These are phyloP conservation scores for Naganishia kalamii DNA, from an alignment of 768 basidiomycete species.

Conservation along the genomic window DNA sequence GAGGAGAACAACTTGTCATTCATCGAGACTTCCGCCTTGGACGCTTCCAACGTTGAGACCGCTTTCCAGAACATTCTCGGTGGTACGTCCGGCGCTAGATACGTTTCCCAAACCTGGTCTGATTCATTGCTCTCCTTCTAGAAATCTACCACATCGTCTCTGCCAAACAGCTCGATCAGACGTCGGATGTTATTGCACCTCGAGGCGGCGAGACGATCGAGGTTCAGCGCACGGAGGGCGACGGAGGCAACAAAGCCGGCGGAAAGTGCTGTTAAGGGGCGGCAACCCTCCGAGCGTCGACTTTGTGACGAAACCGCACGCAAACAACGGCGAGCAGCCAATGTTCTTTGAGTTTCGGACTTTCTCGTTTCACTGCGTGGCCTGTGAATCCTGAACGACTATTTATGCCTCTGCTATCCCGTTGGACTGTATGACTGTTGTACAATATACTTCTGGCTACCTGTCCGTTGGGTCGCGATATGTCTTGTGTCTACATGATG, in stretches of 20 bases:
- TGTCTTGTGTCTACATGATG: not conserved
- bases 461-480: not conserved
- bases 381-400: not conserved
- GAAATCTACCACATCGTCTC: slow-evolving; percentile 98
- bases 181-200: slow-evolving; percentile 70
- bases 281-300: no score
- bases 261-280: slow-evolving; percentile 46
- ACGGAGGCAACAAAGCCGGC: slow-evolving; percentile 47
- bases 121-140: slow-evolving; percentile 39
- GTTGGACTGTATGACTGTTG: slow-evolving; percentile 12
- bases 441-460: not conserved
- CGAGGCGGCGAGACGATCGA: slow-evolving; percentile 71
- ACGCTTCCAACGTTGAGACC: slow-evolving; percentile 94
- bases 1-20: slow-evolving; percentile 88
- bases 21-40: slow-evolving; percentile 99
- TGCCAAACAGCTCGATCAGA: slow-evolving; percentile 79
- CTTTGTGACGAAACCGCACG: no score
- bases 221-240: slow-evolving; percentile 60
- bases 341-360: not conserved
- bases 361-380: not conserved
- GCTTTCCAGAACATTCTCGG: slow-evolving; percentile 96
- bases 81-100: slow-evolving; percentile 52
- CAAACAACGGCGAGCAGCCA: no score
- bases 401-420: not conserved
- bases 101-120: not conserved